Conservation (phyloP, 371 early-diverging fungal genomes). For the Amoeboaphelidium protococcarum region DNA sequence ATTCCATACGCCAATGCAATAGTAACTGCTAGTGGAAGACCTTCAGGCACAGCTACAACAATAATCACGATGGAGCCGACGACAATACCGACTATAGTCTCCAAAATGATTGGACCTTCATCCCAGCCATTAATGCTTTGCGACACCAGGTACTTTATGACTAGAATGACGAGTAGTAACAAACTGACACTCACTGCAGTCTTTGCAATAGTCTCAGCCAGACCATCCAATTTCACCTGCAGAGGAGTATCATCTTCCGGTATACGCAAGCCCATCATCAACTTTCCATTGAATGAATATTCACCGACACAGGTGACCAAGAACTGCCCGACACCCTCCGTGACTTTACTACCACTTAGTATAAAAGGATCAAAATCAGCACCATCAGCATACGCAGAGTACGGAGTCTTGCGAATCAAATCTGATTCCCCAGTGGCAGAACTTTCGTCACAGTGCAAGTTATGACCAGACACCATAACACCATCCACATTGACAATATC, state of each 20-base stretch:
- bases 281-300: conserved; percentile 44
- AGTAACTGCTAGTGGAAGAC: conserved; percentile 89
- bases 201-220: conserved; percentile 79
- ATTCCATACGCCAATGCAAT: conserved; percentile 71
- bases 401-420: conserved; percentile 34
- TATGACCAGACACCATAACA: conserved; percentile 43
- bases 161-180: conserved; percentile 41
- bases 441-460: conserved; percentile 64
- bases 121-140: conserved; percentile 8
- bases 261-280: conserved; percentile 54
- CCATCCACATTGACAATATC: conserved; percentile 77
- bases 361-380: conserved; percentile 59
- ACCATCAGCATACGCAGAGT: conserved; percentile 17
- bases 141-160: conserved; percentile 47
- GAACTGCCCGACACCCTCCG: conserved; percentile 57
- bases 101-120: conserved; percentile 23
- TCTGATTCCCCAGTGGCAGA: conserved; percentile 78
- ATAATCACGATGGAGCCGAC: conserved; percentile 40
- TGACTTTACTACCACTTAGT: conserved; percentile 64
- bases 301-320: conserved; percentile 64
- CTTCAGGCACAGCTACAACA: conserved; percentile 94
- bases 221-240: conserved; percentile 49
- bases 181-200: conserved; percentile 53
- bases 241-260: conserved; percentile 64
- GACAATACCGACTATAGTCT: conserved; percentile 36